These are phyloP conservation scores for Solanum clarkiae DNA, from an alignment of 257 asterid species.

Conservation along the genomic window DNA sequence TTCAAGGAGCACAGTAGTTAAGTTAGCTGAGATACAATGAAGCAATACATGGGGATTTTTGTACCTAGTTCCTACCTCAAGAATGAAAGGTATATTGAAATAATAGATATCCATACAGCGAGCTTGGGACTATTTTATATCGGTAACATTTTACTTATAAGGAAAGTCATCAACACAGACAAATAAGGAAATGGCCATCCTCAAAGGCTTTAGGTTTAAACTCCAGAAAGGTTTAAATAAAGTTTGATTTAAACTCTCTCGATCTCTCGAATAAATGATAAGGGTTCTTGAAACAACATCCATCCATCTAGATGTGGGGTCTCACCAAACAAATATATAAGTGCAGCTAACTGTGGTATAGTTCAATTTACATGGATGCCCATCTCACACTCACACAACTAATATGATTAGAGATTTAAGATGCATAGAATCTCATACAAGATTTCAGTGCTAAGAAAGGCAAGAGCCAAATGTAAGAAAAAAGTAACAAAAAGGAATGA, in stretches of 20 bases:
- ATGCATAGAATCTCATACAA: background rate
- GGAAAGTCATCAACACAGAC: background rate
- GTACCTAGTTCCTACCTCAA: background rate
- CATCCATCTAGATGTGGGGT: background rate
- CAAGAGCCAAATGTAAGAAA: background rate
- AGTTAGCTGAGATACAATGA: background rate
- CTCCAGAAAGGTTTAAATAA: background rate
- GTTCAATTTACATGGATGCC: background rate
- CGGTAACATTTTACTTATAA: background rate
- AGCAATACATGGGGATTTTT: background rate
- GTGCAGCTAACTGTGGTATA: background rate
- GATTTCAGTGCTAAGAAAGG: background rate
- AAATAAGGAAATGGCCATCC: background rate
- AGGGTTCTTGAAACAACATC: background rate
- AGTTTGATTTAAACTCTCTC: background rate
- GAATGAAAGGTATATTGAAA: background rate
- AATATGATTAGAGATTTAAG: background rate
- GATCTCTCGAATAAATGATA: background rate
- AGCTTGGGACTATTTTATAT: background rate
- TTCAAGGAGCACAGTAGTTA: background rate
- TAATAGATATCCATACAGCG: background rate
- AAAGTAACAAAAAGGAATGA: background rate
- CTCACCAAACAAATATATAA: background rate
- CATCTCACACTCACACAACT: background rate
- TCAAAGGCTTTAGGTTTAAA: background rate